phyloP scores from a whole-genome alignment of 2,329 filamentous ascomycete species.

The Lithohypha guttulata region DNA sequence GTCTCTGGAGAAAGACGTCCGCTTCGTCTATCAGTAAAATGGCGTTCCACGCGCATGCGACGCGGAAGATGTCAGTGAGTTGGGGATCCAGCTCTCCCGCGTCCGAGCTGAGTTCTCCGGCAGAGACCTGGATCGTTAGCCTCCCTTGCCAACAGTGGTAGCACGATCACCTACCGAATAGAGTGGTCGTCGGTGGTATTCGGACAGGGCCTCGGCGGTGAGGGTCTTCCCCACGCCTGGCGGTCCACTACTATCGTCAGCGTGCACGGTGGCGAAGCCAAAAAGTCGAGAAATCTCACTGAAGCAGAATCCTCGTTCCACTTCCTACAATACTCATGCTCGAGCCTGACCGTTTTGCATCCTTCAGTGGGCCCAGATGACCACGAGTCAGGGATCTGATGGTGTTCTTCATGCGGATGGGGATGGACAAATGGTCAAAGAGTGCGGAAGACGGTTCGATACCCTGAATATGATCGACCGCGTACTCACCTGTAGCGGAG shows the following conservation, averaged over 20 bases:
- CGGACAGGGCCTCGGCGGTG: constrained; percentile 56
- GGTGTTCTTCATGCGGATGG: constrained; percentile 18
- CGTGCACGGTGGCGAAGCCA: neutral
- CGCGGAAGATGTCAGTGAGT: constrained; percentile 7
- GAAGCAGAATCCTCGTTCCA: constrained; percentile 4
- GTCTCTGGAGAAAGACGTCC: constrained; percentile 14
- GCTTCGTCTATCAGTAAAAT: constrained; percentile 16
- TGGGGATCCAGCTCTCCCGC: constrained; percentile 6
- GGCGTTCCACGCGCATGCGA: constrained; percentile 10
- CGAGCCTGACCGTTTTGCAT: constrained; percentile 7
- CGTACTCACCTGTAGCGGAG: constrained; percentile 18
- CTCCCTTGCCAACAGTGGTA: neutral
- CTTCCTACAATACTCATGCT: constrained; percentile 5
- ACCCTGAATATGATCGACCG: constrained; percentile 16
- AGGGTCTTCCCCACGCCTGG: constrained; percentile 50
- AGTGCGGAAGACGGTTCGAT: constrained; percentile 16
- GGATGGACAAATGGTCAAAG: constrained; percentile 21
- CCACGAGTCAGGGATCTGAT: constrained; percentile 17
- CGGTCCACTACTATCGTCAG: constrained; percentile 9
- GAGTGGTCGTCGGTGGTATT: constrained; percentile 42
- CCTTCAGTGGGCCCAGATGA: constrained; percentile 7
- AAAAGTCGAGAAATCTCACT: constrained; percentile 1
- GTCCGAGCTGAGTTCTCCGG: constrained; percentile 25
- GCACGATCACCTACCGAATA: constrained; percentile 34
- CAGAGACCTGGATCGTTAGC: constrained; percentile 42